Percentiles rank a stretch among this genome's conserved stretches.
These are phyloP conservation scores for Blastocystis sp. DNA, from an alignment of 352 stramenopile species.

Conservation along the genomic window DNA sequence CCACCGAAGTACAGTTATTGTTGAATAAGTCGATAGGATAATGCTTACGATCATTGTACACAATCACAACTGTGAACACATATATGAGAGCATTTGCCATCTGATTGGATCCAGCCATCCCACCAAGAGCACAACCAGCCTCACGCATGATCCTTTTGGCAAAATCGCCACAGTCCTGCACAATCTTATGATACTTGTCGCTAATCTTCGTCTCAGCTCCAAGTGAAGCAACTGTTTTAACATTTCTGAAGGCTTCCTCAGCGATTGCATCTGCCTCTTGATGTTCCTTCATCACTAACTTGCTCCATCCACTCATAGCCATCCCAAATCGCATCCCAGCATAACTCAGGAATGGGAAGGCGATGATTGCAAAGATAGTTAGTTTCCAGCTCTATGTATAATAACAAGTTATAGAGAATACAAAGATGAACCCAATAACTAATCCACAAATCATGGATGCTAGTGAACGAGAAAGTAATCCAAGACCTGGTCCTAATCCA, in stretches of 20 bases:
- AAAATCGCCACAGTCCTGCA: slow-evolving; percentile 64
- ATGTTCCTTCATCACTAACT: slow-evolving; percentile 33
- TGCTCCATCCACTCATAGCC: slow-evolving; percentile 27
- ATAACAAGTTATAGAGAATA: neutral
- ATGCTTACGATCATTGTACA: slow-evolving; percentile 24
- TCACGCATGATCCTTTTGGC: neutral
- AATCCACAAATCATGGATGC: neutral
- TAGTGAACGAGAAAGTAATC: slow-evolving; percentile 8
- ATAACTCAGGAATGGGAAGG: slow-evolving; percentile 17
- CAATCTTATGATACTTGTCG: slow-evolving; percentile 74
- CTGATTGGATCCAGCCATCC: slow-evolving; percentile 74
- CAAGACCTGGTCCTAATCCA: slow-evolving; percentile 48
- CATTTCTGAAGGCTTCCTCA: slow-evolving; percentile 77
- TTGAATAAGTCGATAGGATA: slow-evolving; percentile 10
- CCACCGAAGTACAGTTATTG: neutral
- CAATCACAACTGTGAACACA: slow-evolving; percentile 73
- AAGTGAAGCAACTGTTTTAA: slow-evolving; percentile 79
- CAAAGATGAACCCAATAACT: slow-evolving; percentile 39
- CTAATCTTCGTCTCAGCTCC: slow-evolving; percentile 76
- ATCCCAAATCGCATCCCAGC: slow-evolving; percentile 10
- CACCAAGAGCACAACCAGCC: slow-evolving; percentile 74
- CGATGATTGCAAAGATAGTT: slow-evolving; percentile 25
- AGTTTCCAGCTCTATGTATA: slow-evolving; percentile 58
- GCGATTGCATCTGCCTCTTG: slow-evolving; percentile 75
- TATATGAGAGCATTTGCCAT: slow-evolving; percentile 77